Base-by-base conservation (phyloP, 768 basidiomycete species). In the Hebeloma cylindrosporum region DNA sequence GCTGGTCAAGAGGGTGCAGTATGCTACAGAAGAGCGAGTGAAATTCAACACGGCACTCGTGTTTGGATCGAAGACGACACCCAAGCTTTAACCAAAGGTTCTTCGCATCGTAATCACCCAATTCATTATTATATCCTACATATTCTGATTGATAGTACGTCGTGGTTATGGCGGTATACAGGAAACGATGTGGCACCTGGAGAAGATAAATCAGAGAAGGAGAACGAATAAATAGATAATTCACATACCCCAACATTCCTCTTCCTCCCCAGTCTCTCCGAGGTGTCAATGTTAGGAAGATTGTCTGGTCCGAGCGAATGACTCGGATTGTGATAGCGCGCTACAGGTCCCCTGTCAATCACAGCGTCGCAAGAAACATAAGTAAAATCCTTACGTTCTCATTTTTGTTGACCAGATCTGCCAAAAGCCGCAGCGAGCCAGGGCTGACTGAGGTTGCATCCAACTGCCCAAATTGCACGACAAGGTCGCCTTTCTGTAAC, bases 231-330 rank as follows among this genome's bases (percentile, higher is more conserved):
- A 32, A 25, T n/a, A 25, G 27, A 40, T 18, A 25, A n/a, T 32
- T 33, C 13, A 63, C 81, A 56, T 50, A 90, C 85, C 93, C 93
- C 31, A 96, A 68, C 61, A 85, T 71, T 7, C 93, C 93, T 47
- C 89, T 72, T 7, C 93, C 93, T 50, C 90, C 91, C 93, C 93
- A 96, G 5, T 83, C 83, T 45, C 73, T 78, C 38, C 79, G 65
- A 5, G 91, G 90, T 3, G 70, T 83, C 31, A 93, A 67, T n/a
- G 63, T 74, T 45, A 91, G 56, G 14, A 68, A 68, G 10, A 79
- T 53, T 5, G 56, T 60, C 50, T 77, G 61, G 3, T 63, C 72
- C 4, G 68, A 63, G 22, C 88, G 79, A 21, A 79, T 63, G 7
- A 89, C 74, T 33, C 74, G 71, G 41, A 93, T 70, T 4, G 64